Evolutionary conservation across 495 filamentous ascomycete genomes (phyloP).

Genomic region (Evansstolkia leycettana): DNA sequence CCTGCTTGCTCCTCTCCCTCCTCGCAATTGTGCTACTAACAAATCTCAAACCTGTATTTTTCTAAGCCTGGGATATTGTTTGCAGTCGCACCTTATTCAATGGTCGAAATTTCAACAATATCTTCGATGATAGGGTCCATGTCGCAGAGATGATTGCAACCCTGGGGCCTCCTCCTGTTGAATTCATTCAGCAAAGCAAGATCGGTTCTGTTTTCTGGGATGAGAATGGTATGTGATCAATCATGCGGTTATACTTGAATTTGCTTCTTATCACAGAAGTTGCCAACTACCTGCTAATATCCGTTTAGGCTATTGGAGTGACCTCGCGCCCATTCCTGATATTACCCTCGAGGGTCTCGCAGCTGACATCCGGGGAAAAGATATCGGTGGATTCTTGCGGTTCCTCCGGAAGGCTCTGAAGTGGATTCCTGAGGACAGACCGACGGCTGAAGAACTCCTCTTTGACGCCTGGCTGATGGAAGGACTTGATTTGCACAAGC

Average conservation of each 20-base stretch:
- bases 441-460: constrained; percentile 24
- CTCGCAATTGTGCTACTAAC: no score
- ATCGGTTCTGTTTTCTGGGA: constrained; percentile 17
- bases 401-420: constrained; percentile 26
- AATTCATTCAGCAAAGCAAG: constrained; percentile 16
- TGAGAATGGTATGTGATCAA: constrained; percentile 14
- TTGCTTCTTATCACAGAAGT: neutral
- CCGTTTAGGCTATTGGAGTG: constrained; percentile 20
- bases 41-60: no score
- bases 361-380: constrained; percentile 14
- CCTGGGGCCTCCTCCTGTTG: constrained; percentile 18
- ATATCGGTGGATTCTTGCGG: constrained; percentile 20
- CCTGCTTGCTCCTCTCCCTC: no score
- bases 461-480: constrained; percentile 23
- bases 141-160: constrained; percentile 22
- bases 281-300: neutral
- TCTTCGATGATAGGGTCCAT: constrained; percentile 8
- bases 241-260: neutral
- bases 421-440: constrained; percentile 27
- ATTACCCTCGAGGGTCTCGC: constrained; percentile 9
- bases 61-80: no score
- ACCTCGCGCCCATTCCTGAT: constrained; percentile 16
- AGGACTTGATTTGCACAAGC: no score
- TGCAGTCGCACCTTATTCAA: no score
- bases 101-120: constrained; percentile 13